phyloP scores from a whole-genome alignment of 768 basidiomycete species.

The Tulasnella sp. region DNA sequence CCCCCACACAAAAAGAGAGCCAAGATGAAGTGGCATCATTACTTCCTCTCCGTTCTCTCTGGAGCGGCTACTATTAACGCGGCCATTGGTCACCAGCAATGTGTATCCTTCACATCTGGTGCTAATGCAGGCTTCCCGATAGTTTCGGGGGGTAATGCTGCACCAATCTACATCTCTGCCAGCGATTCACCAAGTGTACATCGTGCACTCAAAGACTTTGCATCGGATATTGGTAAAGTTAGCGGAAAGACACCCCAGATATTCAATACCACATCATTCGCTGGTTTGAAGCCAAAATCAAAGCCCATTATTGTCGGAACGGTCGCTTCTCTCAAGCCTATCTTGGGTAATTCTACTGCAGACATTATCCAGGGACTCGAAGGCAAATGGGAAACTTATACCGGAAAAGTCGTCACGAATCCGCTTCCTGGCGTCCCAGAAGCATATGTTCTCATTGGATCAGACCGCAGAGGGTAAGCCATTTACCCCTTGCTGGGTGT shows the following conservation, averaged over 20 bases:
- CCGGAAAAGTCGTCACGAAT: slow-evolving; percentile 39
- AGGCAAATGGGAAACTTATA: slow-evolving; percentile 56
- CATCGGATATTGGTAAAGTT: slow-evolving; percentile 45
- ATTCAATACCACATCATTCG: slow-evolving; percentile 37
- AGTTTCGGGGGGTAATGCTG: slow-evolving; percentile 4
- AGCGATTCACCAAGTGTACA: slow-evolving; percentile 56
- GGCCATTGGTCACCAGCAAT: slow-evolving; percentile 15
- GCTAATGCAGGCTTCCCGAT: slow-evolving; percentile 19
- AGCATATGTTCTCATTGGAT: slow-evolving; percentile 55
- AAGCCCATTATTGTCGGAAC: slow-evolving; percentile 52
- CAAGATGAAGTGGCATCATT: too few relatives aligned
- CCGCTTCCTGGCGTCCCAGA: slow-evolving; percentile 44
- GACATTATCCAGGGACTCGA: slow-evolving; percentile 44
- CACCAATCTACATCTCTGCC: slow-evolving; percentile 17
- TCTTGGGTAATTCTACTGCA: slow-evolving; percentile 38
- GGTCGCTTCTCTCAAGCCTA: slow-evolving; percentile 41
- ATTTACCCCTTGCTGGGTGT: not conserved
- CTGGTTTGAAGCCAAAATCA: slow-evolving; percentile 21
- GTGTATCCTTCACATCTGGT: slow-evolving; percentile 12
- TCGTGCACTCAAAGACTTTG: slow-evolving; percentile 47
- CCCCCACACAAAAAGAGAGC: too few relatives aligned
- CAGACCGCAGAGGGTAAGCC: slow-evolving; percentile 44
- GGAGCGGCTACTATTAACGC: too few relatives aligned
- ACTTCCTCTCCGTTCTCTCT: too few relatives aligned
- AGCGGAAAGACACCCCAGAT: slow-evolving; percentile 40